Evolutionary conservation across 306 rosid species (phyloP).

Genomic region (Cyamopsis tetragonoloba): DNA sequence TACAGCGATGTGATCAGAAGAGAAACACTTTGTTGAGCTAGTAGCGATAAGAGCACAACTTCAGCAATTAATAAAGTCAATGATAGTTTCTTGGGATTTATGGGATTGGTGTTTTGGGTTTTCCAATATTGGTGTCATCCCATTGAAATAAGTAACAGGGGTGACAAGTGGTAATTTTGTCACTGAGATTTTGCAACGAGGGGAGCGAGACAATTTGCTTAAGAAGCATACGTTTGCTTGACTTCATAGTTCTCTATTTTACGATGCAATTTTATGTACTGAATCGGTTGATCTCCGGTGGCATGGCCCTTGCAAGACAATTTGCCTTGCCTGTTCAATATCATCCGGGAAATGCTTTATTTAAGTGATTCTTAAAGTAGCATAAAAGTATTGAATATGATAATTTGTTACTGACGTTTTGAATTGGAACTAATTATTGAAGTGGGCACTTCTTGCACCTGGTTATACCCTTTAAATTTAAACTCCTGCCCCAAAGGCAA

Average conservation of each 20-base stretch:
- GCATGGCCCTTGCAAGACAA: slow-evolving; percentile 14
- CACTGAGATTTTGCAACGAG: slow-evolving; percentile 7
- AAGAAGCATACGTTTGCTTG: slow-evolving; percentile 19
- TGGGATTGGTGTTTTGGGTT: slow-evolving; percentile 1
- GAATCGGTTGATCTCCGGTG: slow-evolving; percentile 12
- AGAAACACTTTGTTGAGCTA: slow-evolving; percentile 30
- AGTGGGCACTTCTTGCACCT: slow-evolving; percentile 3
- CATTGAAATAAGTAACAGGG: slow-evolving; percentile 17
- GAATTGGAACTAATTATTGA: slow-evolving; percentile 8
- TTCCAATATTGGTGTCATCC: slow-evolving; percentile 4
- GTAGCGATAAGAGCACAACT: slow-evolving; percentile 23
- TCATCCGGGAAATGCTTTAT: slow-evolving; percentile 17
- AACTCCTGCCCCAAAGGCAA: background rate
- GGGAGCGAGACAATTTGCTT: slow-evolving; percentile 27
- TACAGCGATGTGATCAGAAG: slow-evolving; percentile 28
- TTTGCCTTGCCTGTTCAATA: slow-evolving; percentile 18
- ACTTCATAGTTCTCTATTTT: slow-evolving; percentile 11
- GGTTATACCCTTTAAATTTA: slow-evolving; percentile 8
- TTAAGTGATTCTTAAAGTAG: slow-evolving; percentile 6
- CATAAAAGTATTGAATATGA: slow-evolving; percentile 11
- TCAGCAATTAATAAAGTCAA: slow-evolving; percentile 34
- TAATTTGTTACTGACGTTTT: background rate
- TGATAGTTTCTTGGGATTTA: slow-evolving; percentile 21
- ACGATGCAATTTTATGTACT: background rate
- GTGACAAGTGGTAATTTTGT: slow-evolving; percentile 24